A percentile compares a stretch with the other conserved stretches of the same genome.
These are phyloP conservation scores for Elsinoe batatas DNA, from an alignment of 2,329 filamentous ascomycete genomes.

Conservation along the genomic window DNA sequence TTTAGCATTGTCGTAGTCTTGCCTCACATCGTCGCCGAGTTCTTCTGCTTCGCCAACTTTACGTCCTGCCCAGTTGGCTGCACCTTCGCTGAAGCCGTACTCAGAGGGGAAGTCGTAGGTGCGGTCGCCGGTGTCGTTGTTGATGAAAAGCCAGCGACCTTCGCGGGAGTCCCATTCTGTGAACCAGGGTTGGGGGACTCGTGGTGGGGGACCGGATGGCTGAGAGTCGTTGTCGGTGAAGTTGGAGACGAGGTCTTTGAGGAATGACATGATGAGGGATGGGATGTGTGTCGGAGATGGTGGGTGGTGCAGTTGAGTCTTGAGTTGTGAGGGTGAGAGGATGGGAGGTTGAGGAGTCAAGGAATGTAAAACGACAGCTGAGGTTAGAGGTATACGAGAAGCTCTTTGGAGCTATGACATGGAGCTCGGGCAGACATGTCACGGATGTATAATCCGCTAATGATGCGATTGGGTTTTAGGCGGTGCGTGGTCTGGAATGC, in stretches of 20 bases:
- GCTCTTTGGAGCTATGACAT: neutral
- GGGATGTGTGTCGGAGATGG: neutral
- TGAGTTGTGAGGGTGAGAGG: neutral
- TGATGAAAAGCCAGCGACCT: slow-evolving; percentile 37
- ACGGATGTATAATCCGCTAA: neutral
- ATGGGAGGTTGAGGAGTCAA: neutral
- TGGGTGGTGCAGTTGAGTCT: neutral
- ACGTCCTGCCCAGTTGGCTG: slow-evolving; percentile 35
- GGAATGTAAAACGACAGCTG: neutral
- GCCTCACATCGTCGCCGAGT: neutral
- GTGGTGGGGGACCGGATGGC: slow-evolving; percentile 20
- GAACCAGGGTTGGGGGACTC: slow-evolving; percentile 35
- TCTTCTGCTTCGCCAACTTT: slow-evolving; percentile 20
- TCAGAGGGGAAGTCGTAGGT: slow-evolving; percentile 21
- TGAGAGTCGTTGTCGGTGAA: slow-evolving; percentile 17
- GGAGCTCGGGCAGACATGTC: neutral
- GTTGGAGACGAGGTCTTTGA: slow-evolving; percentile 24
- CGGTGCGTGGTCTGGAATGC: slow-evolving; percentile 3
- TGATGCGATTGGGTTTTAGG: slow-evolving; percentile 3
- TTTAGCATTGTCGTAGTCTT: neutral
- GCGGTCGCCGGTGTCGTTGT: slow-evolving; percentile 37
- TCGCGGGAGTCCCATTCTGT: slow-evolving; percentile 35
- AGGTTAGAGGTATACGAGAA: neutral
- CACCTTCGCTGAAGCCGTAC: slow-evolving; percentile 25
- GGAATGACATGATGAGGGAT: slow-evolving; percentile 19